phyloP scores from a whole-genome alignment of 805 yeast species.

The Jamesozyma jinghongensis region DNA sequence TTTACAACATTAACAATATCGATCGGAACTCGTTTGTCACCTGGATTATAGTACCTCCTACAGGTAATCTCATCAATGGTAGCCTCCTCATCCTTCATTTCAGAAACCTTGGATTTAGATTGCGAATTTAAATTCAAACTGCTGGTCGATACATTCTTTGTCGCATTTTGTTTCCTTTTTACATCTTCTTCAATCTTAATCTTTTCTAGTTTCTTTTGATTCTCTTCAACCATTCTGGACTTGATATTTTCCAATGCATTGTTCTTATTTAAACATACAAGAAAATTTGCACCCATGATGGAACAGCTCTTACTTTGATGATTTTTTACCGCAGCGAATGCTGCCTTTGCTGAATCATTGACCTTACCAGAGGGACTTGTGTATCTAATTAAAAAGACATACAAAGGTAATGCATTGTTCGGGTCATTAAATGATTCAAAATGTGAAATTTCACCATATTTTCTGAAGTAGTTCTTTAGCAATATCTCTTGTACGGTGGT shows the following conservation, averaged over 20 bases:
- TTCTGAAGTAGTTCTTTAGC: slow-evolving; percentile 43
- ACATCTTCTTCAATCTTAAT: slow-evolving; percentile 5
- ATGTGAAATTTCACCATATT: slow-evolving; percentile 55
- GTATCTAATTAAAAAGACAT: slow-evolving; percentile 56
- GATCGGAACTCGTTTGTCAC: slow-evolving; percentile 33
- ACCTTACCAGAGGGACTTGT: slow-evolving; percentile 46
- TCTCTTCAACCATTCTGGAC: slow-evolving; percentile 26
- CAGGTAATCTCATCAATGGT: slow-evolving; percentile 7
- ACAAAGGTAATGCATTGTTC: slow-evolving; percentile 67
- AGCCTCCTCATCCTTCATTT: background rate
- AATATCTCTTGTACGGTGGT: slow-evolving; percentile 16
- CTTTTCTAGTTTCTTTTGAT: slow-evolving; percentile 20
- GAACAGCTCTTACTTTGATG: slow-evolving; percentile 36
- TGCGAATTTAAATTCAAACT: too few relatives aligned
- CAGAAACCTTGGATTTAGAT: too few relatives aligned
- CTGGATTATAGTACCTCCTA: slow-evolving; percentile 5
- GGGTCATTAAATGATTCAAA: slow-evolving; percentile 59
- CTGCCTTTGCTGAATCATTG: slow-evolving; percentile 40
- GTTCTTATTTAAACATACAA: slow-evolving; percentile 44
- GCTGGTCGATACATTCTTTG: background rate
- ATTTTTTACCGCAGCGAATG: slow-evolving; percentile 36
- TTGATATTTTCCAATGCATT: slow-evolving; percentile 31
- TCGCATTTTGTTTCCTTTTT: slow-evolving; percentile 4
- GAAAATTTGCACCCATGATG: slow-evolving; percentile 42
- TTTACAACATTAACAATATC: slow-evolving; percentile 43